Percentiles rank a stretch among this genome's conserved stretches.
Conservation (phyloP, 306 rosid genomes). For the Vigna nakashimae region DNA sequence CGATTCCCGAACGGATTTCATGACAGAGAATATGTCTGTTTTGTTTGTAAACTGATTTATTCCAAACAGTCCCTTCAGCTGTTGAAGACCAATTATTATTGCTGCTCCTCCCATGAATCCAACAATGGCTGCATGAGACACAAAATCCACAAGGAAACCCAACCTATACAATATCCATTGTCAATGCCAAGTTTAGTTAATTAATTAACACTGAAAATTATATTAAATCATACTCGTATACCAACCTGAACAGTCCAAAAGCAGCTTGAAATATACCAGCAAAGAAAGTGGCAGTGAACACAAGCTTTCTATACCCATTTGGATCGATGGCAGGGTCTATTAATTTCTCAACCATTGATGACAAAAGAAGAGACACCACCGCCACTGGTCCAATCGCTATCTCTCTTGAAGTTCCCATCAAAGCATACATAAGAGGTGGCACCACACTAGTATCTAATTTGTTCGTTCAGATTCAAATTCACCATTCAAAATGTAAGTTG, state of each 20-base stretch:
- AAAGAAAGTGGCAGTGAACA: conserved; percentile 69
- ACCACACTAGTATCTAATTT: conserved; percentile 11
- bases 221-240: no score
- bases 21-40: conserved; percentile 62
- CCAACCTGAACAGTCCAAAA: conserved; percentile 66
- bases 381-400: conserved; percentile 1
- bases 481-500: neutral
- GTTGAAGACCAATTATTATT: neutral
- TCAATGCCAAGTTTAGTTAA: no score
- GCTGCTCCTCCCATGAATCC: conserved; percentile 13
- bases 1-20: conserved; percentile 50
- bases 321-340: conserved; percentile 3
- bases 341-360: conserved; percentile 13
- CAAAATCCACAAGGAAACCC: conserved; percentile 48
- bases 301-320: conserved; percentile 54
- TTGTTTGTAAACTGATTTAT: conserved; percentile 57
- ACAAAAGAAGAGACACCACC: neutral
- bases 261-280: conserved; percentile 70
- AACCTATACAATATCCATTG: conserved; percentile 40
- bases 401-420: conserved; percentile 10
- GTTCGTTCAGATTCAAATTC: neutral
- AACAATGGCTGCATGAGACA: conserved; percentile 21
- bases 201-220: no score
- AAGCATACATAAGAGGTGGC: conserved; percentile 8
- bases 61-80: conserved; percentile 55